These are phyloP conservation scores for Arabidopsis arenosa DNA, from an alignment of 345 rosid genomes.

Conservation along the genomic window DNA sequence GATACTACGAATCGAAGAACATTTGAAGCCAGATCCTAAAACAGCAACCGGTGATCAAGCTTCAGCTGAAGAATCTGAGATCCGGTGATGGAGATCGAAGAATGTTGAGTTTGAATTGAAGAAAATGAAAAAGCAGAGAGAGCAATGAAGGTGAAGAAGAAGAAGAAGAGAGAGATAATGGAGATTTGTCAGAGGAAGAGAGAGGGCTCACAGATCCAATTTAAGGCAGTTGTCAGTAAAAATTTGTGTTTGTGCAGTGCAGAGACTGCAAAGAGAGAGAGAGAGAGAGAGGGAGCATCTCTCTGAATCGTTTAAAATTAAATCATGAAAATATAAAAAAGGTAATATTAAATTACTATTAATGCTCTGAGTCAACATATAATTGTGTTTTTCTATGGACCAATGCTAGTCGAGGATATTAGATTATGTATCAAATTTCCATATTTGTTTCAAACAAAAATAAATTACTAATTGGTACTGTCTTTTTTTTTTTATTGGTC, in stretches of 20 bases:
- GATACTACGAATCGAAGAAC: constrained; percentile 6
- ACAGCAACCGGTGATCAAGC: neutral
- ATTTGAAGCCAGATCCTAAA: neutral
- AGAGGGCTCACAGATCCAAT: constrained; percentile 54
- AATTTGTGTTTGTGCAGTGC: constrained; percentile 51
- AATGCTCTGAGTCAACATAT: constrained; percentile 42
- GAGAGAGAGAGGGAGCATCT: constrained; percentile 43
- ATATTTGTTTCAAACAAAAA: neutral
- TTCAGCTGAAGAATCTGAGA: constrained; percentile 30
- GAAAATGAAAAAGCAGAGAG: constrained; percentile 6
- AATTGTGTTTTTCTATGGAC: constrained; percentile 31
- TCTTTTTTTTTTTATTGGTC: constrained; percentile 1
- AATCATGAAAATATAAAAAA: neutral
- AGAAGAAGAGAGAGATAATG: constrained; percentile 30
- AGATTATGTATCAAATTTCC: neutral
- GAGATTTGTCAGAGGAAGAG: constrained; percentile 45
- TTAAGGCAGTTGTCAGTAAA: constrained; percentile 62
- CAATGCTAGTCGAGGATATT: constrained; percentile 26
- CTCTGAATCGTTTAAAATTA: constrained; percentile 42
- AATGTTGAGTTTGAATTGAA: neutral
- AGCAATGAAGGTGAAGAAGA: neutral
- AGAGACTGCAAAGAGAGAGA: constrained; percentile 21
- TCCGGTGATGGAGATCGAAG: constrained; percentile 29
- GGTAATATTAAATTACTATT: constrained; percentile 43
- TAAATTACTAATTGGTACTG: neutral